Evolutionary conservation across 306 rosid species (phyloP).

Genomic region (Arachis hypogaea): DNA sequence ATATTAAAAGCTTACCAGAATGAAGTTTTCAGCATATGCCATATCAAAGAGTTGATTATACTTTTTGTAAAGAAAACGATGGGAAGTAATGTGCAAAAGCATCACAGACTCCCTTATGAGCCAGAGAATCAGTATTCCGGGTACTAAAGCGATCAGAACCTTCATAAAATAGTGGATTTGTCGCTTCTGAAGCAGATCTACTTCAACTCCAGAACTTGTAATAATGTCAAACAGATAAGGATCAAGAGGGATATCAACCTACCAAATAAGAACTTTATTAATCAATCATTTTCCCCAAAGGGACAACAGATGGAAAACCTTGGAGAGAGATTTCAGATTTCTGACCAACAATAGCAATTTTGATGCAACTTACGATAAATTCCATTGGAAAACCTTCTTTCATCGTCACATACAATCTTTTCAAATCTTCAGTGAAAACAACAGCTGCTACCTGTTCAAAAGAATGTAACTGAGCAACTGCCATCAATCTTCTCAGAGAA

Average conservation of each 20-base stretch:
- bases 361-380: constrained; percentile 70
- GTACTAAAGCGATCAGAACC: constrained; percentile 74
- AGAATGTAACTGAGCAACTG: constrained; percentile 46
- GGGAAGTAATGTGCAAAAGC: constrained; percentile 74
- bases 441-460: constrained; percentile 88
- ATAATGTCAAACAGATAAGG: constrained; percentile 90
- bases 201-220: constrained; percentile 87
- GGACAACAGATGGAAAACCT: constrained; percentile 27
- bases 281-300: constrained; percentile 24
- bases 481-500: constrained; percentile 25
- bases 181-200: constrained; percentile 87
- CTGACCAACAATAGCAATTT: constrained; percentile 32
- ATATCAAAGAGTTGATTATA: constrained; percentile 87
- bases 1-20: constrained; percentile 61
- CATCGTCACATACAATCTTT: constrained; percentile 85
- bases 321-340: constrained; percentile 35
- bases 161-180: constrained; percentile 91
- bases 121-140: constrained; percentile 89
- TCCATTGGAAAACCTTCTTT: constrained; percentile 97
- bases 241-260: constrained; percentile 96
- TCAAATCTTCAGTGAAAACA: constrained; percentile 86
- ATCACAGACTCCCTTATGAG: constrained; percentile 75
- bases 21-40: constrained; percentile 93
- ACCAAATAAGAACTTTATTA: constrained; percentile 41
- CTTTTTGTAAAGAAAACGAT: constrained; percentile 86